Evolutionary conservation across 2,329 filamentous ascomycete species (phyloP), one percentile per base, ranked within the genome.

Genomic region (Tolypocladium endophyticum): DNA sequence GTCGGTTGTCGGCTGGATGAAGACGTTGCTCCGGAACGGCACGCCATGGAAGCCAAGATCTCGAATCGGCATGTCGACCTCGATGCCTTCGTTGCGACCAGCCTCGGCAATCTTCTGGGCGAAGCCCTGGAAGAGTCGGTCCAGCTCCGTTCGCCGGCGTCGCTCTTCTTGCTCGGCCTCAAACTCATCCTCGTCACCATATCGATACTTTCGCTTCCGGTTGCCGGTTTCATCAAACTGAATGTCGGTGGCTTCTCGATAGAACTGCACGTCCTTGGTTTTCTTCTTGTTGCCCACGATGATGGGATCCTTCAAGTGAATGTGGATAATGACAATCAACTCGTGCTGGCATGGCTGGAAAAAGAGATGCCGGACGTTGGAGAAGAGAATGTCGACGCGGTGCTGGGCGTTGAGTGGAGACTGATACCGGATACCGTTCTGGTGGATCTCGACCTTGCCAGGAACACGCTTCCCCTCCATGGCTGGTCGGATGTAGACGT

Each of bases 191-290:
- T 99, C 95, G 64, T 99, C 94, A 52, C 94, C 94, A 70, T 96
- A 97, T 56, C 94, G 87, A 75, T 97, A 96, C 77, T 97, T 97
- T 65, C 94, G 89, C 78, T 97, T 96, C 64, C 95, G 85, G 76
- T 97, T 99, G 66, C 94, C 95, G 55, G 94, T 99, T 77, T 99
- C 94, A 69, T 99, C 94, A 67, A 99, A 97, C 70, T 96, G 92
- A 73, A 99, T 97, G 66, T 99, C 94, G 0, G 94, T 97, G 4
- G 94, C 94, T 77, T 99, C 94, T 58, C 94, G 86, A 70, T 97
- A 97, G 76, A 99, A 99, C 68, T 99, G 95, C 1, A 99, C 89
- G 72, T 99, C 95, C 78, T 94, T 97, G 14, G 94, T 96, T 84
- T 99, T 99, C 79, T 96, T 95, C 77, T 87, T 85, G 81, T 96